Evolutionary conservation across 2,329 filamentous ascomycete genomes (phyloP), one percentile per base, ranked within the genome.

Genomic region (Phaeophleospora eucalypticola): DNA sequence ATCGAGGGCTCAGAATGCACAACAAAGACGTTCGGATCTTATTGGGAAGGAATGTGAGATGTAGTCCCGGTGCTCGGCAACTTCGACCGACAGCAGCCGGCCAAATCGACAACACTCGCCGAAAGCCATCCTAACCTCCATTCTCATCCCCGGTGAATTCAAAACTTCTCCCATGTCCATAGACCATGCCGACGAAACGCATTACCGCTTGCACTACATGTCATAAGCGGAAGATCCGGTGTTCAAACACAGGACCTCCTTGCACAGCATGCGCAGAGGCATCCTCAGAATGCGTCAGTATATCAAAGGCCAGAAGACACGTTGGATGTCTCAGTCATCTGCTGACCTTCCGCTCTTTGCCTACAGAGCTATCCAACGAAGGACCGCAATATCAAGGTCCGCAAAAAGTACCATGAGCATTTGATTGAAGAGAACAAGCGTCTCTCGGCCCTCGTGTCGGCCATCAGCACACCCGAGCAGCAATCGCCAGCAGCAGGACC

Each of bases 161-260:
- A n/a, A n/a, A 6, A 12, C 24, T 29, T 29, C 24, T 29, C 24
- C 24, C 24, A 6, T 29, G 24, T 12, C 12, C 6, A 29, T 12
- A 29, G 8, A 12, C n/a, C 27, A 43, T 40, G 32, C 43, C 36
- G 3, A 27, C 16, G 8, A 55, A 53, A 38, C 52, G 52, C 18
- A 49, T 48, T 14, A 55, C 48, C 32, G 52, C 52, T 7, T 63
- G 60, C 34, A 51, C 54, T 35, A 51, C 48, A 53, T 63, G 60
- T 36, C 62, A 64, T 24, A 49, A 60, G 20, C 56, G 58, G 32
- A 67, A 68, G 42, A 55, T 66, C 29, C 66, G 65, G 51, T 68
- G 65, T 46, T 60, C 60, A n/a, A 63, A 63, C 4, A 45, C 39
- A 12, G 64, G 58, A 2, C 52, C 56, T 4, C 65, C 65, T n/a